Base-by-base conservation (phyloP, 768 basidiomycete genomes). In the Leucocoprinus leucothites region DNA sequence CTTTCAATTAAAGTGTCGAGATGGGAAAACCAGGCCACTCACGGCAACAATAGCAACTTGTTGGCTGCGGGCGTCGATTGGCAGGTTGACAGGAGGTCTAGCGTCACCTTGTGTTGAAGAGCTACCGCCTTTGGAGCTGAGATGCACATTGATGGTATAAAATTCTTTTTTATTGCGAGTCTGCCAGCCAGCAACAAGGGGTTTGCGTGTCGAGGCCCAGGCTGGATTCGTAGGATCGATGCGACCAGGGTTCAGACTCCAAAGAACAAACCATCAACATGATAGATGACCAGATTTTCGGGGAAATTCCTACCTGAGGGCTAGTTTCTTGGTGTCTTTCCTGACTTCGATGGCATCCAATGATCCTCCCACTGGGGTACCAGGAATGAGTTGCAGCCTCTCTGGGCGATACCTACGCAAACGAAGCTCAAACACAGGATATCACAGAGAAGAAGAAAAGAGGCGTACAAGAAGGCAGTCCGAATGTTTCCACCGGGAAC, bases 401-500 rank as follows among this genome's bases (percentile, higher is more conserved):
- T 81, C 78, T 9, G 81, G 71, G 35, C 76, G 76, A 65, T 79
- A 84, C 60, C 71, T 72, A 40, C 11, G 16, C 14, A 6, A 42
- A 9, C 54, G 22, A 22, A 59, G 26, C 16, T 46, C 36, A 18
- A 50, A 41, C 35, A 21, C 7, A 13, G 14, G 28, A 2, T 21
- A 9, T 21, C 52, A 18, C 1, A 14, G 6, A 35, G 35, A 45
- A 25, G 24, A 31, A 57, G 7, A 44, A n/a, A 26, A 35, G 45
- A 47, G 14, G 61, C 75, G 61, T 61, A 82, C 77, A 85, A 59
- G 60, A 79, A 84, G 2, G 77, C 84, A 49, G 78, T 75, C 38
- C 84, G 74, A 58, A 85, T 86, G 60, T 86, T 86, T 34, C 82
- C 82, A 19, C 85, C 85, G 7, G 81, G 81, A 53, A 77, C 62